These are phyloP conservation scores for Pythium volutum DNA, from an alignment of 352 stramenopile genomes.

Conservation along the genomic window DNA sequence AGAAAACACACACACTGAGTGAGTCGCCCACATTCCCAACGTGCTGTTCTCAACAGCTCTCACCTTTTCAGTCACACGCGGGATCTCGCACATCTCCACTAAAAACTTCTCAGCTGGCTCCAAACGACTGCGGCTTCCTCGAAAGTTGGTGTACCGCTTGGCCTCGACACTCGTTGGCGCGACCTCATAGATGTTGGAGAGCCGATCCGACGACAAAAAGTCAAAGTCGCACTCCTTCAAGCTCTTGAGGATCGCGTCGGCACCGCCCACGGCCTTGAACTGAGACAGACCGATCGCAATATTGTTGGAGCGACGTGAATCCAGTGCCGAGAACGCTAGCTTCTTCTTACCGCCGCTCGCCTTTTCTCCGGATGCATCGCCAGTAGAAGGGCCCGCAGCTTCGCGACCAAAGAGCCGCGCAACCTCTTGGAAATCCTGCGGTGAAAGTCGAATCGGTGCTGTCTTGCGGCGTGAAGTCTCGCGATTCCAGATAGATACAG, in stretches of 20 bases:
- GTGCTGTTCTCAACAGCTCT: not conserved
- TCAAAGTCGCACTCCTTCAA: conserved; percentile 52
- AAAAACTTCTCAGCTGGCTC: conserved; percentile 64
- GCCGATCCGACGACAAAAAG: conserved; percentile 56
- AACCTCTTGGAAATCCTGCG: conserved; percentile 65
- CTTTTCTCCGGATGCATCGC: conserved; percentile 10
- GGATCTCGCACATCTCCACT: conserved; percentile 69
- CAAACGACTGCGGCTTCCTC: conserved; percentile 41
- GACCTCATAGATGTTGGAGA: conserved; percentile 66
- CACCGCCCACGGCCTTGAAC: conserved; percentile 58
- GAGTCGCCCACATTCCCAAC: not conserved
- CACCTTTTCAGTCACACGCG: conserved; percentile 72
- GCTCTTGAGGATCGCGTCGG: conserved; percentile 43
- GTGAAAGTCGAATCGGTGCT: conserved; percentile 66
- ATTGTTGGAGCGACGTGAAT: conserved; percentile 76
- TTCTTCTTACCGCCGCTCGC: conserved; percentile 26
- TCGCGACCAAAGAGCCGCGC: conserved; percentile 51
- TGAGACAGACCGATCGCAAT: conserved; percentile 79
- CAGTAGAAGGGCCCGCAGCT: not conserved
- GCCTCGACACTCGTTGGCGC: conserved; percentile 54
- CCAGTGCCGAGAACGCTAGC: conserved; percentile 48
- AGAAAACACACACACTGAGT: not conserved
- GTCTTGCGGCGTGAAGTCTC: conserved; percentile 58
- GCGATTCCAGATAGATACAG: conserved; percentile 71
- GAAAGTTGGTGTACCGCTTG: conserved; percentile 74